phyloP scores from a whole-genome alignment of 2,329 filamentous ascomycete species.

The Epichloe scottii region DNA sequence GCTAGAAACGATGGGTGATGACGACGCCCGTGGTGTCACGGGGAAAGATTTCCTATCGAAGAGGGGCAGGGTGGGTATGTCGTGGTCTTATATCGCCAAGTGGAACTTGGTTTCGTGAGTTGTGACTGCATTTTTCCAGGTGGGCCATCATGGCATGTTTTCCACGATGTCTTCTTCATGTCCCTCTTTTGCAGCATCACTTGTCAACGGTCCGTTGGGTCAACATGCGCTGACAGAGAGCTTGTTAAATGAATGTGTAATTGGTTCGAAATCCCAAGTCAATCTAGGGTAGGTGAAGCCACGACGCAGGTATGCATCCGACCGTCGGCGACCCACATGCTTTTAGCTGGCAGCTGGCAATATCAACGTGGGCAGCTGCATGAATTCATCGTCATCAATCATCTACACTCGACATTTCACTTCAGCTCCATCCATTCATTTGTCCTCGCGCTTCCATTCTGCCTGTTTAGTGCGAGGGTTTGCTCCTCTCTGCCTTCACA shows the following conservation, averaged over 20 bases:
- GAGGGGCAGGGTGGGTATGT: conserved; percentile 32
- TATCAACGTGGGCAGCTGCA: conserved; percentile 3
- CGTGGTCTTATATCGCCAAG: conserved; percentile 29
- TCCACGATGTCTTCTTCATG: too few relatives aligned
- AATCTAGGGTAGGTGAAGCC: too few relatives aligned
- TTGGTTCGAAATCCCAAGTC: too few relatives aligned
- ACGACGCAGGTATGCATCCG: too few relatives aligned
- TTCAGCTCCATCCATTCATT: neutral
- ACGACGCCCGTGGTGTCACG: conserved; percentile 35
- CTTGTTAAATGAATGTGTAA: too few relatives aligned
- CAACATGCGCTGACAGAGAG: too few relatives aligned
- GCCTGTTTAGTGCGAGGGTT: too few relatives aligned
- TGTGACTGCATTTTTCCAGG: conserved; percentile 24
- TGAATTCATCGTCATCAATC: neutral
- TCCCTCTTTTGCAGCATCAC: too few relatives aligned
- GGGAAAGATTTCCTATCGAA: conserved; percentile 33
- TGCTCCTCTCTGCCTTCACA: too few relatives aligned
- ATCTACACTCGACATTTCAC: neutral
- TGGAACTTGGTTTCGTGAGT: conserved; percentile 36
- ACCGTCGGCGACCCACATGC: conserved; percentile 19
- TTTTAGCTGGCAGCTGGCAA: conserved; percentile 12
- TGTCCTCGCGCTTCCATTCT: neutral
- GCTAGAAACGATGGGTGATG: conserved; percentile 37
- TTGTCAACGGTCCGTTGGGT: too few relatives aligned
- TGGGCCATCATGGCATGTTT: too few relatives aligned